Conservation (phyloP, 2,329 filamentous ascomycete species). For the Diatrype stigma region DNA sequence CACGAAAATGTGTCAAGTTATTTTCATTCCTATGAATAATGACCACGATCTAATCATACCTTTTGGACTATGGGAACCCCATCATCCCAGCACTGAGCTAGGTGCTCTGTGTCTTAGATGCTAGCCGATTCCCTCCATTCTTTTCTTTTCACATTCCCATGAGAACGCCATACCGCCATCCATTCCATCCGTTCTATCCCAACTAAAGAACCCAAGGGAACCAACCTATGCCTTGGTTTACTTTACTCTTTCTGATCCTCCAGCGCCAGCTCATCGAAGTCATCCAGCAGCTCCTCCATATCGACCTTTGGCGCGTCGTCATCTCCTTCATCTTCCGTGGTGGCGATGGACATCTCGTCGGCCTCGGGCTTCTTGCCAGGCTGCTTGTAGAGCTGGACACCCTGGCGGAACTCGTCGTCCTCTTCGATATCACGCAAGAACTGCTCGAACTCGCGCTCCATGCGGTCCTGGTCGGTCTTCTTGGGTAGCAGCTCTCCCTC, state of each 20-base stretch:
- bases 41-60: too few species aligned
- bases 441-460: slow-evolving; percentile 94
- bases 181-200: too few species aligned
- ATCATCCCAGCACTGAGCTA: too few species aligned
- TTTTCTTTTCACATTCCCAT: too few species aligned
- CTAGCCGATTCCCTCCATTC: too few species aligned
- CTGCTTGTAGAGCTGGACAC: slow-evolving; percentile 81
- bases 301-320: slow-evolving; percentile 64
- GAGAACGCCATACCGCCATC: too few species aligned
- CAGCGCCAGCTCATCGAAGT: slow-evolving; percentile 85
- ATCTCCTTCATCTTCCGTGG: slow-evolving; percentile 53
- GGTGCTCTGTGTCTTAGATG: too few species aligned
- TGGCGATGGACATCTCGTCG: slow-evolving; percentile 66
- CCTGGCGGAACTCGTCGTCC: slow-evolving; percentile 80
- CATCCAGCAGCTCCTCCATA: slow-evolving; percentile 82
- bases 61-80: too few species aligned
- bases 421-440: slow-evolving; percentile 97
- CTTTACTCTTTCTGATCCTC: slow-evolving; percentile 41
- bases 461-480: slow-evolving; percentile 80
- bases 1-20: too few species aligned
- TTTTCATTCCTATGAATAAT: too few species aligned
- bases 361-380: slow-evolving; percentile 47
- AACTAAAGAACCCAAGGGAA: not conserved
- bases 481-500: slow-evolving; percentile 82
- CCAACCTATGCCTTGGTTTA: not conserved